Base-by-base conservation (phyloP, 208 protist species). In the Trypanosoma rangeli region DNA sequence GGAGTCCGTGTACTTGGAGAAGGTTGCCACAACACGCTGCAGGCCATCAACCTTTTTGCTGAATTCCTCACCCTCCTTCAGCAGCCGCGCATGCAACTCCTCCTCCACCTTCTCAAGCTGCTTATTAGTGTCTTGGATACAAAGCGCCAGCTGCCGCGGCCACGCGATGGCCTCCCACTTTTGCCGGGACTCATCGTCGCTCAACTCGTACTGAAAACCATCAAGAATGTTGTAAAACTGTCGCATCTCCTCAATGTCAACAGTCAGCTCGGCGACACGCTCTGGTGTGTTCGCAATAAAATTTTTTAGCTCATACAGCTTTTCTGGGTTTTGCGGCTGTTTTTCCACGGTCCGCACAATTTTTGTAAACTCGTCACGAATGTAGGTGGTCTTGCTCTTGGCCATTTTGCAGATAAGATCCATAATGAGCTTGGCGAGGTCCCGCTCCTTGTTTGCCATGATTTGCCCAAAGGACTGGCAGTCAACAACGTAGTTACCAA, bases 401-500 rank as follows among this genome's bases (percentile, higher is more conserved):
- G 92, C 89, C 1, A 82, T 78, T 62, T 96, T 94, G 54, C 82
- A 81, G 66, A 99, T 97, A 29, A 97, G 74, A 29, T 97, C 86
- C 82, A 97, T 96, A 42, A 98, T 80, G 22, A 97, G 81, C 53
- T 92, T 88, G 31, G 94, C 94, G 44, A 99, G 70, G 49, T 98
- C 89, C 58, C 91, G 82, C 76, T 98, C 88, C 85, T 98, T 98
- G 71, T 92, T 96, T 31, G 89, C 82, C 85, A 98, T 95, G 55
- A 94, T 65, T 46, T 91, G 91, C 64, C 94, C 88, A 80, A 99
- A 95, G 12, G 85, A 93, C 64, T 97, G 90, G 78, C 92, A 97
- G 73, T 96, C 85, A 12, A 99, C 94, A n/a, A 96, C 85, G 70
- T 97, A 98, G 80, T 98, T 94, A 53, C 97, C 97, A 4, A 98